Evolutionary conservation across 495 filamentous ascomycete species (phyloP).

Genomic region (Hypomontagnella submonticulosa): DNA sequence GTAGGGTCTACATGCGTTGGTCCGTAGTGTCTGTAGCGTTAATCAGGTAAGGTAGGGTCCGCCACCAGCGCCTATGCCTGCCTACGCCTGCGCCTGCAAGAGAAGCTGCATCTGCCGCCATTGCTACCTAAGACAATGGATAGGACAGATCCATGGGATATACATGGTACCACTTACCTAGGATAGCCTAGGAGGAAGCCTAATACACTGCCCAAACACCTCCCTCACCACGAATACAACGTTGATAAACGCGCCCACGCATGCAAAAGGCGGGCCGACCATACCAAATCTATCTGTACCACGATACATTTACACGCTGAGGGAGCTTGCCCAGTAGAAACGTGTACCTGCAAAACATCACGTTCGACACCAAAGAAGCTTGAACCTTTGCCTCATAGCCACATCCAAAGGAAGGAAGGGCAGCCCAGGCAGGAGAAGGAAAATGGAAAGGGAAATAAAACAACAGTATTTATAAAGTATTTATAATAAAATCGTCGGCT

Average conservation of each 20-base stretch:
- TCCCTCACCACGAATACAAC: conserved; percentile 30
- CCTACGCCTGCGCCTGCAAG: conserved; percentile 9
- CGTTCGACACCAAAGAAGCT: conserved; percentile 16
- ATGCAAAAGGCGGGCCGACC: conserved; percentile 34
- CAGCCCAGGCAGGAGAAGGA: neutral
- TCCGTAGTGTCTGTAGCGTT: too few relatives aligned
- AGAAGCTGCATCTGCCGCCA: conserved; percentile 30
- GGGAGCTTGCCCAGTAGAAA: conserved; percentile 1
- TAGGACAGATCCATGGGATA: neutral
- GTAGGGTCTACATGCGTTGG: too few relatives aligned
- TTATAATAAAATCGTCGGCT: conserved; percentile 21
- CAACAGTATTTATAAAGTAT: neutral
- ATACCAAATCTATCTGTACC: conserved; percentile 18
- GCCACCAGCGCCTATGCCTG: conserved; percentile 16
- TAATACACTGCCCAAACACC: conserved; percentile 15
- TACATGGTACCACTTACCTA: conserved; percentile 29
- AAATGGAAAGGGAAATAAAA: neutral
- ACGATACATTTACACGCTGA: conserved; percentile 8
- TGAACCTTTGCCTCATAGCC: conserved; percentile 30
- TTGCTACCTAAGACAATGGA: conserved; percentile 20
- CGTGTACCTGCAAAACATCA: conserved; percentile 28
- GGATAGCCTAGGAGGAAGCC: conserved; percentile 33
- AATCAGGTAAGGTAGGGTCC: conserved; percentile 1
- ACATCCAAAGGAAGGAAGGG: conserved; percentile 21
- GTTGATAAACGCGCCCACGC: conserved; percentile 39